A percentile compares a stretch with the other conserved stretches of the same genome.
Conservation (phyloP, 257 asterid genomes). For the Ligustrum vulgare region DNA sequence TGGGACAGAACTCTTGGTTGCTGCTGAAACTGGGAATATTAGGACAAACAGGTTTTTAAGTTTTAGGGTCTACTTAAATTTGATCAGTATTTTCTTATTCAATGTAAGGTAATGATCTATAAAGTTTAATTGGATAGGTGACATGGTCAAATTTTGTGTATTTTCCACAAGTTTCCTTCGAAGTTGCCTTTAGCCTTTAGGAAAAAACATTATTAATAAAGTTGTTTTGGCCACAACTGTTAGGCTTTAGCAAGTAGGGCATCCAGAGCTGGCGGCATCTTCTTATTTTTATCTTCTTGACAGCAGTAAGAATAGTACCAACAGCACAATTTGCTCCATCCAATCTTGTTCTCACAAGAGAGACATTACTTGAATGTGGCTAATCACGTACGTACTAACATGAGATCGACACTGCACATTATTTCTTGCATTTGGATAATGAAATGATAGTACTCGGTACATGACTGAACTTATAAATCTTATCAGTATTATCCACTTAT, state of each 20-base stretch:
- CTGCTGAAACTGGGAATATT: conserved; percentile 1
- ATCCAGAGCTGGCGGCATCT: neutral
- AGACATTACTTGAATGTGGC: neutral
- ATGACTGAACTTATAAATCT: too few species aligned
- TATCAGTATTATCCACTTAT: too few species aligned
- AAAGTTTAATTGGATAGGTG: neutral
- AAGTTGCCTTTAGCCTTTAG: neutral
- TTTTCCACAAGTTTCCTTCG: neutral
- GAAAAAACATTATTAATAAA: neutral
- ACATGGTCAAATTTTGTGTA: neutral
- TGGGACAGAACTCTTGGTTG: neutral
- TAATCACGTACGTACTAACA: neutral
- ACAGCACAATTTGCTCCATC: conserved; percentile 1
- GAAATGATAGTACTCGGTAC: too few species aligned
- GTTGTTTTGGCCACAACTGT: conserved; percentile 1
- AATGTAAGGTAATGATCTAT: neutral
- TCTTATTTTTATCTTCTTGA: neutral
- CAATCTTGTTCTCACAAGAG: neutral
- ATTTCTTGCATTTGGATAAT: too few species aligned
- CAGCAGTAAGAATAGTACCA: neutral
- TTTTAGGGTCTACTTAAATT: neutral
- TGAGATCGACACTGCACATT: too few species aligned
- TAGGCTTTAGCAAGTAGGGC: neutral
- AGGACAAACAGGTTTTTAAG: neutral
- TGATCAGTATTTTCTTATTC: neutral